phyloP scores from a whole-genome alignment of 2,329 filamentous ascomycete genomes.

The Clarireedia monteithiana region DNA sequence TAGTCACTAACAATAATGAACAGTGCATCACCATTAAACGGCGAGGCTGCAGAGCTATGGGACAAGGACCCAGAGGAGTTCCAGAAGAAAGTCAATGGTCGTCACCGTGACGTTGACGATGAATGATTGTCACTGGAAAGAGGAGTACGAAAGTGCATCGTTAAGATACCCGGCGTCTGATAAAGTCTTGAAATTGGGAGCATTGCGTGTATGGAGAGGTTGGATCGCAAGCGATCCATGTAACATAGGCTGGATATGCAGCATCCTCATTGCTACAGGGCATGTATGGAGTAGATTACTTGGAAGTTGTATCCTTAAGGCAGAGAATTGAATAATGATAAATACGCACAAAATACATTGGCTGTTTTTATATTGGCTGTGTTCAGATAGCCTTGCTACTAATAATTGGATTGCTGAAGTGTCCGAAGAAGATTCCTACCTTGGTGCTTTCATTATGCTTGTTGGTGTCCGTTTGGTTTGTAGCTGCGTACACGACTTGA shows the following conservation, averaged over 20 bases:
- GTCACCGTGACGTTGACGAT: constrained; percentile 58
- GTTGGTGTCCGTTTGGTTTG: too few species aligned
- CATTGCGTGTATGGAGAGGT: not conserved
- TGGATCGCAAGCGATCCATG: not conserved
- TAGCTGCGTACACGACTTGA: too few species aligned
- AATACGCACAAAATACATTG: too few species aligned
- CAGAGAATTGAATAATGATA: too few species aligned
- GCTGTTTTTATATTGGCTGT: too few species aligned
- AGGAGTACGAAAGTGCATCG: not conserved
- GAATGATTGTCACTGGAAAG: constrained; percentile 31
- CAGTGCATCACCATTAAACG: constrained; percentile 89
- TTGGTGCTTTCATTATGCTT: too few species aligned
- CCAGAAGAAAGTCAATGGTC: constrained; percentile 63
- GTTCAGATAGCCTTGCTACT: too few species aligned
- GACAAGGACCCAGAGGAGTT: constrained; percentile 82
- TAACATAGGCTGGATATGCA: not conserved
- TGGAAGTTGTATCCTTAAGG: too few species aligned
- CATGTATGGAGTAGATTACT: too few species aligned
- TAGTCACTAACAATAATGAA: constrained; percentile 15
- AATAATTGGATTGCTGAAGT: too few species aligned
- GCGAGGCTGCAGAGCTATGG: constrained; percentile 93
- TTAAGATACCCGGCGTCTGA: not conserved
- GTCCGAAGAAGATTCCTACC: too few species aligned
- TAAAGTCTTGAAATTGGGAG: not conserved
- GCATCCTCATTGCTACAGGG: not conserved